phyloP scores from a whole-genome alignment of 2,329 filamentous ascomycete genomes.

The Ophioceras dolichostomum region DNA sequence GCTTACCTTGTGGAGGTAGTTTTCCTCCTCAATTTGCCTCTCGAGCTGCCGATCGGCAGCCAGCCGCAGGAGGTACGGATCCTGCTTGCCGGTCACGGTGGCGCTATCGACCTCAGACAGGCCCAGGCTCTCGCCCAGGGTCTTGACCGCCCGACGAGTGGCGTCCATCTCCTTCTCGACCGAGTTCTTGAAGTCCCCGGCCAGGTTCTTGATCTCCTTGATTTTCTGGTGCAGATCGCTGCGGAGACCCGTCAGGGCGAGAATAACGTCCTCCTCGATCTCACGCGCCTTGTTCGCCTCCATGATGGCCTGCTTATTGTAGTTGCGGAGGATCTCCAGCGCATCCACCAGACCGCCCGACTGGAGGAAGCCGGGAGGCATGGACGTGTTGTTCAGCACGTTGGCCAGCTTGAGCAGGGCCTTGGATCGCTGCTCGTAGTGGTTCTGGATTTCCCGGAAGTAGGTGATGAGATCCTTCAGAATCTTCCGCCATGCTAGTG shows the following conservation, averaged over 20 bases:
- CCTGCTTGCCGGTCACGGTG: conserved; percentile 69
- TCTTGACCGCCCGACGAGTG: conserved; percentile 67
- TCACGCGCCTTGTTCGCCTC: conserved; percentile 84
- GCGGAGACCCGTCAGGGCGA: conserved; percentile 72
- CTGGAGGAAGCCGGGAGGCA: conserved; percentile 64
- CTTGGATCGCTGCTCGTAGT: conserved; percentile 80
- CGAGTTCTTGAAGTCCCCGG: conserved; percentile 92
- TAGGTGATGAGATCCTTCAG: conserved; percentile 91
- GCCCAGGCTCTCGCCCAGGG: conserved; percentile 70
- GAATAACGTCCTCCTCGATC: conserved; percentile 83
- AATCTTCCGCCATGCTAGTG: conserved; percentile 79
- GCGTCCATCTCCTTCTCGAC: conserved; percentile 90
- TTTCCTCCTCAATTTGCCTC: conserved; percentile 90
- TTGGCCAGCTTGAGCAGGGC: conserved; percentile 72
- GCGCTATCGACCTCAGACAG: conserved; percentile 68
- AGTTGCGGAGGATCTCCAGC: conserved; percentile 64
- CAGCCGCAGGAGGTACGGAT: conserved; percentile 80
- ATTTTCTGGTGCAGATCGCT: conserved; percentile 91
- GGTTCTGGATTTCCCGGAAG: conserved; percentile 81
- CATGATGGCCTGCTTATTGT: conserved; percentile 66
- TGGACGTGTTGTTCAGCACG: conserved; percentile 66
- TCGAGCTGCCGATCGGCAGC: conserved; percentile 84
- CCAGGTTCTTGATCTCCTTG: conserved; percentile 92
- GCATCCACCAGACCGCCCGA: conserved; percentile 84
- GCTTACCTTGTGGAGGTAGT: conserved; percentile 81